phyloP scores from a whole-genome alignment of 192 early-diverging fungal genomes.

The Phycomyces blakesleeanus region DNA sequence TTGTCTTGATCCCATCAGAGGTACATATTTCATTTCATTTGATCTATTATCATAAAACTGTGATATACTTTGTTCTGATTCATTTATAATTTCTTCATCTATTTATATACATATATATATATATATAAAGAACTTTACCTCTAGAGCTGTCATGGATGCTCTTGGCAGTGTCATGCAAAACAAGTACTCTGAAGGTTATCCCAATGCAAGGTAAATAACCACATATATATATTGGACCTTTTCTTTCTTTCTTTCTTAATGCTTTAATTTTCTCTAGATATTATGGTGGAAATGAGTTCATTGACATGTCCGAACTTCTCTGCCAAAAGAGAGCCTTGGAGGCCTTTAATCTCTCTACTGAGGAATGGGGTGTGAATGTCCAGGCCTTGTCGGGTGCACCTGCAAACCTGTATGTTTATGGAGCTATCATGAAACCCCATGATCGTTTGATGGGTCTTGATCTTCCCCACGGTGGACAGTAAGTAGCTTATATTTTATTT shows the following conservation, averaged over 20 bases:
- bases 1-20: conserved; percentile 96
- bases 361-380: conserved; percentile 97
- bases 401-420: conserved; percentile 97
- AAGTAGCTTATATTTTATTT: conserved; percentile 41
- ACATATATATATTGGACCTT: no score
- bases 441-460: conserved; percentile 98
- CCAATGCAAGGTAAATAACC: conserved; percentile 80
- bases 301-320: conserved; percentile 89
- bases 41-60: neutral
- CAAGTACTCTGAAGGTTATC: conserved; percentile 99
- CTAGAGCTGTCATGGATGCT: conserved; percentile 90
- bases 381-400: conserved; percentile 95
- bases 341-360: conserved; percentile 76
- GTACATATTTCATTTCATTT: conserved; percentile 36
- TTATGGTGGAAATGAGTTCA: conserved; percentile 99
- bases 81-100: conserved; percentile 3
- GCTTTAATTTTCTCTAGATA: conserved; percentile 53
- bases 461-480: conserved; percentile 97
- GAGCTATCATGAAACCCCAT: conserved; percentile 91
- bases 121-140: conserved; percentile 86
- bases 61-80: neutral
- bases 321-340: conserved; percentile 97
- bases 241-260: no score
- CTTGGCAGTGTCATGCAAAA: conserved; percentile 98
- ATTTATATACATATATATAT: neutral